phyloP scores from a whole-genome alignment of 1,284 basidiomycete species.

The Trametes polyzona region DNA sequence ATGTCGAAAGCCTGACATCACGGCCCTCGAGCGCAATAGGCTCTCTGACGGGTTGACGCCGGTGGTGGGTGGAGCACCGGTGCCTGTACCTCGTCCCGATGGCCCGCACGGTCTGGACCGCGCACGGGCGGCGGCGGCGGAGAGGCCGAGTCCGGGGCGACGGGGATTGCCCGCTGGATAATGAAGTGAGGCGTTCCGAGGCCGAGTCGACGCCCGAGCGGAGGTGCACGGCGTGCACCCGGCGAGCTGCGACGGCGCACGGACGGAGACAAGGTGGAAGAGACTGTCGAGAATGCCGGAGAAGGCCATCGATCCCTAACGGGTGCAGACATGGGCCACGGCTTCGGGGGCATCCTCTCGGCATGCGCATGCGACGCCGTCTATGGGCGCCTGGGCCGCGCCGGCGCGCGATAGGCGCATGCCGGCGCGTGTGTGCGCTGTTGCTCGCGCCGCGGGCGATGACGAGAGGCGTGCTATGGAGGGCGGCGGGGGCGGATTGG shows the following conservation, averaged over 20 bases:
- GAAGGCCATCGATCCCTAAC: slow-evolving; percentile 9
- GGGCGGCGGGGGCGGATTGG: background rate
- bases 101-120: slow-evolving; percentile 11
- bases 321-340: slow-evolving; percentile 3
- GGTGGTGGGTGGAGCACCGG: slow-evolving; percentile 3
- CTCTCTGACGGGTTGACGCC: background rate
- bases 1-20: too few relatives aligned
- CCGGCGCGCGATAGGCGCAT: background rate
- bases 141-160: background rate
- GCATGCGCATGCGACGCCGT: background rate
- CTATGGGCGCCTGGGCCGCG: background rate
- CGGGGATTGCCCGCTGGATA: background rate
- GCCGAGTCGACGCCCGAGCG: background rate
- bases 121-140: background rate
- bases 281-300: slow-evolving; percentile 9
- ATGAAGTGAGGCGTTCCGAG: slow-evolving; percentile 5
- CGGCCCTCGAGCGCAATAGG: too few relatives aligned
- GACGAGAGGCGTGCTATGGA: background rate
- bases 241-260: background rate
- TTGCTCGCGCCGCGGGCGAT: background rate
- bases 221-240: background rate
- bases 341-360: slow-evolving; percentile 6
- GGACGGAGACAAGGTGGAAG: background rate
- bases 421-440: background rate
- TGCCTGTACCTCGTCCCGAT: slow-evolving; percentile 19